Percentiles rank a stretch among this genome's conserved stretches.
phyloP scores from a whole-genome alignment of 106 monocot genomes.

The Acorus gramineus region DNA sequence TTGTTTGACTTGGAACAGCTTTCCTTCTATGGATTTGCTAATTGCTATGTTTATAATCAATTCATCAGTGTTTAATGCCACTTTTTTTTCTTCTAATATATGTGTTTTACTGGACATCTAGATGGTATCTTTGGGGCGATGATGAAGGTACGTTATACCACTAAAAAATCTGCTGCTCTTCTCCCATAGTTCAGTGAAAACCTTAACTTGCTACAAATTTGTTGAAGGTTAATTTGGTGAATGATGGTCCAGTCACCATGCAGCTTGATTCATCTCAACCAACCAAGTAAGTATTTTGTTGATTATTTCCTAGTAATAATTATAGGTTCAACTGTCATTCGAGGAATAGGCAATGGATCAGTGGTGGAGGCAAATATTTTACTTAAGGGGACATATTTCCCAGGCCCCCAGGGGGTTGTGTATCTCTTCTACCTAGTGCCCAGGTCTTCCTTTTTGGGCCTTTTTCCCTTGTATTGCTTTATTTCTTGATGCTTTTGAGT shows the following conservation, averaged over 20 bases:
- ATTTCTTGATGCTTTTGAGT: no score
- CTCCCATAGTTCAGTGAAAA: neutral
- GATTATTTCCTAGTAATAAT: no score
- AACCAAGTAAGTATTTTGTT: neutral
- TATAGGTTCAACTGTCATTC: no score
- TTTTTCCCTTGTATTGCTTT: no score
- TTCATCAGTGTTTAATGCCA: slow-evolving; percentile 16
- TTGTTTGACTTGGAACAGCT: no score
- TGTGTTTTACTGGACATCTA: neutral
- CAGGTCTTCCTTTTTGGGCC: no score
- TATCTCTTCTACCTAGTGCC: no score
- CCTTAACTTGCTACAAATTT: neutral
- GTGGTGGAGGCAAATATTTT: no score
- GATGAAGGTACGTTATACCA: slow-evolving; percentile 62
- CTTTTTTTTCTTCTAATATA: neutral
- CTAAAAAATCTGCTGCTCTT: neutral
- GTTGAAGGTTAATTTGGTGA: slow-evolving; percentile 76
- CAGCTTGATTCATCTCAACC: slow-evolving; percentile 63
- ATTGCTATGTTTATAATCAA: neutral
- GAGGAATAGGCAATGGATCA: no score
- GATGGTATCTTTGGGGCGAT: slow-evolving; percentile 82
- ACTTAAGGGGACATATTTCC: no score
- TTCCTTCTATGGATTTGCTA: neutral
- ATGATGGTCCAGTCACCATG: slow-evolving; percentile 98
- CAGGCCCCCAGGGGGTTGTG: no score